Percentiles rank a stretch among this genome's conserved stretches.
Conservation (phyloP, 2,329 filamentous ascomycete genomes). For the Claviceps sp. region DNA sequence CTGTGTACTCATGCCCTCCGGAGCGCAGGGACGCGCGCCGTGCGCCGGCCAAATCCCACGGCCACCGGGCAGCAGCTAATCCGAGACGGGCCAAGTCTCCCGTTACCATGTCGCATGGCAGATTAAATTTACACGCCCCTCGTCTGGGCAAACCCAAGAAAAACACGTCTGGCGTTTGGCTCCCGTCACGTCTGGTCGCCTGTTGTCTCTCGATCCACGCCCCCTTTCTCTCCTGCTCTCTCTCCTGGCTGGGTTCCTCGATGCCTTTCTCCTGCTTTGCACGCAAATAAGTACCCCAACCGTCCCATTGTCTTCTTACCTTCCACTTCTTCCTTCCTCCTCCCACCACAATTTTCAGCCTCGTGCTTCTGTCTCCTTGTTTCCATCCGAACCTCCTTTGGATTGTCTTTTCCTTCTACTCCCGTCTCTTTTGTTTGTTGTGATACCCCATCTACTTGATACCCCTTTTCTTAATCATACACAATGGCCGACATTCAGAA, state of each 20-base stretch:
- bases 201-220: background rate
- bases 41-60: background rate
- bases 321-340: conserved; percentile 15
- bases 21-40: too few species aligned
- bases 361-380: conserved; percentile 10
- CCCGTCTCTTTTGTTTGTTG: conserved; percentile 30
- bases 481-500: conserved; percentile 66
- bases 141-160: background rate
- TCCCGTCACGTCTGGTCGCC: background rate
- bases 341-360: conserved; percentile 19
- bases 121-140: background rate
- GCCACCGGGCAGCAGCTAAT: background rate
- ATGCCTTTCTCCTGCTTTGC: conserved; percentile 7
- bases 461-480: conserved; percentile 23
- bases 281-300: conserved; percentile 30
- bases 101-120: background rate
- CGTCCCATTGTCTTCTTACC: conserved; percentile 14
- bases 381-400: conserved; percentile 16
- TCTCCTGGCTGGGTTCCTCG: conserved; percentile 6
- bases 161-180: background rate
- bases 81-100: background rate
- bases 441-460: conserved; percentile 37
- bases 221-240: conserved; percentile 1
- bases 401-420: conserved; percentile 25
- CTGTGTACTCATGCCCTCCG: too few species aligned